Percentiles rank a stretch among this genome's conserved stretches.
Evolutionary conservation across 1,284 basidiomycete species (phyloP).

Genomic region (Pseudozyma pruni): DNA sequence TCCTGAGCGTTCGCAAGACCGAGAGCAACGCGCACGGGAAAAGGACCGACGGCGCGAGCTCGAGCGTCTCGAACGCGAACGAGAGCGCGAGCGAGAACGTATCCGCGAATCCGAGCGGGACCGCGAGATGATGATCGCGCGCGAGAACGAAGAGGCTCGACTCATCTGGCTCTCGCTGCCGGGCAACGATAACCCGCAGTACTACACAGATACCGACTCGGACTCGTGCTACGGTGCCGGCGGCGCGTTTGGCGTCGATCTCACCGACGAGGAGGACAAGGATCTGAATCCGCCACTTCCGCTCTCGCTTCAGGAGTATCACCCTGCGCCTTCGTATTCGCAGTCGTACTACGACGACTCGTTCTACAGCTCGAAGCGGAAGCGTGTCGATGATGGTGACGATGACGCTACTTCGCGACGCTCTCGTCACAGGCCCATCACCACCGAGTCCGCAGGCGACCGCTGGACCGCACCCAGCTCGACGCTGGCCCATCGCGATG

Average conservation of each 20-base stretch:
- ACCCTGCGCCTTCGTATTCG: conserved; percentile 38
- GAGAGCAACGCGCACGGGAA: conserved; percentile 43
- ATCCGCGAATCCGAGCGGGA: conserved; percentile 49
- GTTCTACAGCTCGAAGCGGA: conserved; percentile 29
- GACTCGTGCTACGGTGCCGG: conserved; percentile 48
- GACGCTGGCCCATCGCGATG: too few relatives aligned
- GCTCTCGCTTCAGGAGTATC: conserved; percentile 34
- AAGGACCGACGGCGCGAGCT: conserved; percentile 45
- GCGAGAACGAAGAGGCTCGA: conserved; percentile 49
- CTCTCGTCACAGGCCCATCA: conserved; percentile 21
- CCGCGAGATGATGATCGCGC: conserved; percentile 47
- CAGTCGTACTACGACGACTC: conserved; percentile 22
- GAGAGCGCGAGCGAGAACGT: conserved; percentile 46
- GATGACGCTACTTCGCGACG: conserved; percentile 11
- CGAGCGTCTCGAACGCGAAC: conserved; percentile 36
- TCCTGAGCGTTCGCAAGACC: conserved; percentile 41
- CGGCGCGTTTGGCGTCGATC: conserved; percentile 36
- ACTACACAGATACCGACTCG: conserved; percentile 60
- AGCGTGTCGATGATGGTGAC: conserved; percentile 14
- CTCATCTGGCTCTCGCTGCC: conserved; percentile 57
- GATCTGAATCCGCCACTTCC: conserved; percentile 44
- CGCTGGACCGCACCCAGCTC: too few relatives aligned
- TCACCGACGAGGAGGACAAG: conserved; percentile 49
- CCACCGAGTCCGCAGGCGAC: conserved; percentile 5
- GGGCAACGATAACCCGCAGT: conserved; percentile 57